These are phyloP conservation scores for Pelargonium fulgidum DNA, from an alignment of 441 rosid genomes.

Conservation along the genomic window DNA sequence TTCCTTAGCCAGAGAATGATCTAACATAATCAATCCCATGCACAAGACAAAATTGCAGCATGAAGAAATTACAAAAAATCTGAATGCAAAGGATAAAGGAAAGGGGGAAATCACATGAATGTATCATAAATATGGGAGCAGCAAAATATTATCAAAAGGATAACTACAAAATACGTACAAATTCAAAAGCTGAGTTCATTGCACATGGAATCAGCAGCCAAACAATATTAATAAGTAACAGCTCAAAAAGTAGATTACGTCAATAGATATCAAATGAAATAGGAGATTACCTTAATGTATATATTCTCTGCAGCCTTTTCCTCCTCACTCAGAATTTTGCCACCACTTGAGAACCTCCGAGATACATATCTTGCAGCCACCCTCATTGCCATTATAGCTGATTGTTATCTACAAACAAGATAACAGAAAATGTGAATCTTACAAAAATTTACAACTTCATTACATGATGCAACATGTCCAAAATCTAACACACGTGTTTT, in stretches of 20 bases:
- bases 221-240: background rate
- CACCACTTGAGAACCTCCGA: slow-evolving; percentile 69
- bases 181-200: background rate
- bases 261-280: background rate
- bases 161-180: no score
- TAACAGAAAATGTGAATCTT: background rate
- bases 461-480: no score
- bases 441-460: background rate
- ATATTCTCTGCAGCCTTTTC: slow-evolving; percentile 90
- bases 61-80: no score
- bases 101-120: no score
- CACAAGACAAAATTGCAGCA: no score
- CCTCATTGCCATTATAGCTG: slow-evolving; percentile 48
- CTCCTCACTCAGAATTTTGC: slow-evolving; percentile 76
- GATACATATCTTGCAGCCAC: slow-evolving; percentile 38
- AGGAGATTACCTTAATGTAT: slow-evolving; percentile 60
- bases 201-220: background rate
- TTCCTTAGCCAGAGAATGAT: no score
- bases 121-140: no score
- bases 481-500: background rate
- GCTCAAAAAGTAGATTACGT: background rate
- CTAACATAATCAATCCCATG: no score
- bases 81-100: no score
- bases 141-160: no score
- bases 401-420: slow-evolving; percentile 19